Evolutionary conservation across 768 basidiomycete genomes (phyloP), one percentile per base, ranked within the genome.

Genomic region (Tephrocybe sp.): DNA sequence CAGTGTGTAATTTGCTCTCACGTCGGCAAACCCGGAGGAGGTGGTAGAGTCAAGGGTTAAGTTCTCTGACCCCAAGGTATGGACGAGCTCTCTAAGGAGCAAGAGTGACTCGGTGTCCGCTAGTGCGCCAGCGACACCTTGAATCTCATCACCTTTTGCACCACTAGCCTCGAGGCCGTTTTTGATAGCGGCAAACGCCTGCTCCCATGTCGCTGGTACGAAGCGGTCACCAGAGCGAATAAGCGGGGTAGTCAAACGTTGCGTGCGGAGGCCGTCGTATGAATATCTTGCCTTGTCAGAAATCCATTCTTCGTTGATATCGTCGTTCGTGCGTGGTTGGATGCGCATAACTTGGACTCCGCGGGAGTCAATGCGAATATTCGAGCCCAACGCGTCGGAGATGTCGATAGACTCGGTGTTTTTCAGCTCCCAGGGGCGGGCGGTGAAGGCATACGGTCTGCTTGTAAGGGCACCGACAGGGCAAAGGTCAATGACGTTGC

Each of bases 221-320:
- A 98, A 98, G 13, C 94, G 84, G 65, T 95, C 92, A n/a, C 90
- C 95, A 47, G 22, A 24, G 1, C 24, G 38, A 1, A 98, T 72
- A 35, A 98, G 79, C 2, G 97, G 97, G 0, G 86, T 87, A 3
- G 95, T 98, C 60, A 99, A 74, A 18, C 96, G 88, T 68, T 99
- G 97, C 78, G 92, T 96, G 62, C 84, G 84, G 26, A 99, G 80
- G 9, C 97, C 97, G 61, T 99, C 97, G 67, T 94, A 89, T 1
- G 96, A 90, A 67, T 93, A 94, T 49, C 97, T 89, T 1, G 96
- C 94, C 80, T 99, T 99, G 79, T 99, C 97, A 68, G 82, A 93
- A 67, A 99, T 96, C 97, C 97, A 98, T 69, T 99, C 97, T 74
- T 99, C 97, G 68, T 99, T 99, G 56, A 99, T 86, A 58, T 97